These are phyloP conservation scores for Leucogyrophana mollusca DNA, from an alignment of 768 basidiomycete genomes.

Conservation along the genomic window DNA sequence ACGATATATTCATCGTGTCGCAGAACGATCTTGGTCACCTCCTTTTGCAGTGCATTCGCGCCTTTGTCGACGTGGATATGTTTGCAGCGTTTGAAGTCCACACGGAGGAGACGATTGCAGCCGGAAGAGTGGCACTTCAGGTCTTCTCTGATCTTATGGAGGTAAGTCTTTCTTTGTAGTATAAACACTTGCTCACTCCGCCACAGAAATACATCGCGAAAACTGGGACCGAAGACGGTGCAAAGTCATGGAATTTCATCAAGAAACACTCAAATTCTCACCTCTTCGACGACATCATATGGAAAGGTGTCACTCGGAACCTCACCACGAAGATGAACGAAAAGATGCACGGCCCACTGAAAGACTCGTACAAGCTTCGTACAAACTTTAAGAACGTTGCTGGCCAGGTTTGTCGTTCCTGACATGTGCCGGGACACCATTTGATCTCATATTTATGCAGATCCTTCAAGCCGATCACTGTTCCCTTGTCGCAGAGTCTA, in stretches of 20 bases:
- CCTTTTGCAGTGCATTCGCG: constrained; percentile 26
- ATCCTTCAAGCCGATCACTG: constrained; percentile 6
- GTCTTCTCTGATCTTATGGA: constrained; percentile 16
- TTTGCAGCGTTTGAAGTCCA: constrained; percentile 30
- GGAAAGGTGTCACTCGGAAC: constrained; percentile 28
- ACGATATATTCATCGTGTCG: constrained; percentile 18
- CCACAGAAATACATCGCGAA: constrained; percentile 1
- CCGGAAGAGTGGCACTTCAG: constrained; percentile 15
- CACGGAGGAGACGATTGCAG: constrained; percentile 22
- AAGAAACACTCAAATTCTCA: constrained; percentile 32
- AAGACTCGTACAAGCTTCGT: constrained; percentile 19
- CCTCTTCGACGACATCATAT: constrained; percentile 28
- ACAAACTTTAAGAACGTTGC: constrained; percentile 36
- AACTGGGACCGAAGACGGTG: background rate
- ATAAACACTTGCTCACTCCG: too few species aligned
- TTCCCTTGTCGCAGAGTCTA: background rate
- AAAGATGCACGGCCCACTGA: constrained; percentile 24
- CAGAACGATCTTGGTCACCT: constrained; percentile 14
- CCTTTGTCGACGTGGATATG: constrained; percentile 31
- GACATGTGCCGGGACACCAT: background rate
- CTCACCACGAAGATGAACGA: constrained; percentile 34
- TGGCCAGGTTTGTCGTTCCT: constrained; percentile 25
- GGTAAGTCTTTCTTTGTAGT: constrained; percentile 9
- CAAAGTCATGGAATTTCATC: constrained; percentile 33
- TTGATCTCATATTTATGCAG: background rate